Base-by-base conservation (phyloP, 148 eudicot species). In the Fagopyrum esculentum region DNA sequence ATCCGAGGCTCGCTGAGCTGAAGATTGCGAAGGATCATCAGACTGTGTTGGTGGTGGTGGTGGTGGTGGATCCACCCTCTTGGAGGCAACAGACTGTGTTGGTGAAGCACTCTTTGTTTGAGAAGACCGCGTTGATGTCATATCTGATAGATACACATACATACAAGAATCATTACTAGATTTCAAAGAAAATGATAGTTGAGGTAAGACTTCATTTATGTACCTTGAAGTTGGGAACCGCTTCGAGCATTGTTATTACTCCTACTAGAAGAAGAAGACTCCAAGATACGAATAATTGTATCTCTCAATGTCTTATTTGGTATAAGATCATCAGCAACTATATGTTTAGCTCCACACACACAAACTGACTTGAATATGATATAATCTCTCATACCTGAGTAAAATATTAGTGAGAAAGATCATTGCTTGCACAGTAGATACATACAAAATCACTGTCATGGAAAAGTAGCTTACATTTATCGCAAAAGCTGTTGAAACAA, bases 1-100 rank as follows among this genome's bases (percentile, higher is more conserved):
- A 40, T 83, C 92, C 12, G 78, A 76, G 51, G 54, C 73, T 35
- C 72, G 84, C 2, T 48, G 82, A 59, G 89, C 76, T 69, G 84
- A 84, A 61, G 74, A 83, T 97, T 74, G 86, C 88, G 50, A 93
- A 93, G 80, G 89, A 22, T 22, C 88, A 76, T 86, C 97, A 69
- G 97, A 88, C 17, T 77, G 87, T 1, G 84, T 74, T 74, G 98
- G 90, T 22, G 97, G 91, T 44, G 98, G 90, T 22, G 97, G 91
- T 44, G 40, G 3, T 35, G 40, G 40, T 35, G 40, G 2, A 35
- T 35, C 40, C 40, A 35, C 40, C 40, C 40, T 1, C 1, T 77
- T 69, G 84, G 84, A 61, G 74, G 84, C 98, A 46, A 93, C 91
- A 79, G 98, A 88, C 19, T 78, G 87, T 2, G 84, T 74, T 74